Conservation (phyloP, 192 early-diverging fungal genomes). For the Borealophlyctis nickersoniae region DNA sequence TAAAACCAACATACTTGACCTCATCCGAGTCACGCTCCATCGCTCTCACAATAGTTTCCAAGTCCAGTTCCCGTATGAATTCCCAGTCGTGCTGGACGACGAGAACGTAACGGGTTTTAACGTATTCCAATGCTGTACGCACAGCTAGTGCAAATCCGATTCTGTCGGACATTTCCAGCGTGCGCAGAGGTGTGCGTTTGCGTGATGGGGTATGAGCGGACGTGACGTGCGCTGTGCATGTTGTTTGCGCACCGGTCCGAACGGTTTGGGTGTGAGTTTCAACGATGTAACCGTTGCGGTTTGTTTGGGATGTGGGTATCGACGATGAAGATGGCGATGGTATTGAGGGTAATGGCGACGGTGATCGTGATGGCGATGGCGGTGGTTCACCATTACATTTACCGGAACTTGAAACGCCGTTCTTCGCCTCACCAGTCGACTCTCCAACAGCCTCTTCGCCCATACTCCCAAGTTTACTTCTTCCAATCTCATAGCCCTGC, state of each 20-base stretch:
- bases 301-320: too few species aligned
- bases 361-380: too few species aligned
- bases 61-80: constrained; percentile 8
- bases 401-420: too few species aligned
- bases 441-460: too few species aligned
- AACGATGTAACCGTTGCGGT: background rate
- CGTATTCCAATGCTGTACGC: constrained; percentile 27
- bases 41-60: background rate
- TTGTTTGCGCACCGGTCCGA: background rate
- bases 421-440: too few species aligned
- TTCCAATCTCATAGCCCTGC: too few species aligned
- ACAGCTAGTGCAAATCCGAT: constrained; percentile 37
- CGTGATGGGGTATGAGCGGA: background rate
- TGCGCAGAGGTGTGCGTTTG: constrained; percentile 1
- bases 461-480: too few species aligned
- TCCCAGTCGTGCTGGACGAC: constrained; percentile 38
- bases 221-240: background rate
- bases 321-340: too few species aligned
- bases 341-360: too few species aligned
- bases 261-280: background rate
- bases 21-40: constrained; percentile 12
- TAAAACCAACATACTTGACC: constrained; percentile 22
- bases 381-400: too few species aligned
- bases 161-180: background rate
- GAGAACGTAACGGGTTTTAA: constrained; percentile 28